Base-by-base conservation (phyloP, 2,329 filamentous ascomycete species). In the Fusarium sp. region DNA sequence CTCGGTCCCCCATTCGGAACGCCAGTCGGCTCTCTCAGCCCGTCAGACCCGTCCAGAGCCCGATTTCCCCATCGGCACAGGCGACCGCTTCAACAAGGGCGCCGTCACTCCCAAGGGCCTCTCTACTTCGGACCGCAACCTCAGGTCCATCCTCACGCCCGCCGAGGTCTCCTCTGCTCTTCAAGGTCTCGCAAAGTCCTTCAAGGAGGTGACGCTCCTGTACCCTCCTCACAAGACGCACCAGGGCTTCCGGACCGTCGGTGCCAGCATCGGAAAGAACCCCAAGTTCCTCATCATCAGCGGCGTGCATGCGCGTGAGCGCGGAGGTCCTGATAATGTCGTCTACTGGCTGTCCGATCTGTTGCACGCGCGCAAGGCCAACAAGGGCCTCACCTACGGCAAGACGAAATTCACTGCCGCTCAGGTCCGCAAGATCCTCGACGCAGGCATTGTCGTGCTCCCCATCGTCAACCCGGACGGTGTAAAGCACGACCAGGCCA, bases 271-370 rank as follows among this genome's bases (percentile, higher is more conserved):
- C 31, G 82, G 82, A 19, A 76, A 76, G 15, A 52, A 68, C 10
- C 81, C 82, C 64, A 77, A 79, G 32, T 77, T 84, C 25, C 83
- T 82, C 67, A 72, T 87, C 53, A 81, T 81, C 55, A 79, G 79
- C 37, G 82, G 77, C 23, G 79, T 86, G 42, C 84, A 87, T 64
- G 82, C 84, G 9, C 81, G 84, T 21, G 84, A 87, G 72, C 80
- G 84, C 9, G 84, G 84, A 23, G 81, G 79, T 0, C 78, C 84
- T 0, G 84, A 87, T 66, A 77, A 82, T 55, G 74, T 86, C 13
- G 71, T 87, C 38, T 85, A 85, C 75, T 86, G 84, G 73, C 75
- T 86, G 27, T 75, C 82, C 0, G 84, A 87, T 66, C 75, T 87
- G 4, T 77, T 87, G 4, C 78, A 79, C 42, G 84, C 84, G 15